Base-by-base conservation (phyloP, 257 asterid species). In the Lycium ferocissimum region DNA sequence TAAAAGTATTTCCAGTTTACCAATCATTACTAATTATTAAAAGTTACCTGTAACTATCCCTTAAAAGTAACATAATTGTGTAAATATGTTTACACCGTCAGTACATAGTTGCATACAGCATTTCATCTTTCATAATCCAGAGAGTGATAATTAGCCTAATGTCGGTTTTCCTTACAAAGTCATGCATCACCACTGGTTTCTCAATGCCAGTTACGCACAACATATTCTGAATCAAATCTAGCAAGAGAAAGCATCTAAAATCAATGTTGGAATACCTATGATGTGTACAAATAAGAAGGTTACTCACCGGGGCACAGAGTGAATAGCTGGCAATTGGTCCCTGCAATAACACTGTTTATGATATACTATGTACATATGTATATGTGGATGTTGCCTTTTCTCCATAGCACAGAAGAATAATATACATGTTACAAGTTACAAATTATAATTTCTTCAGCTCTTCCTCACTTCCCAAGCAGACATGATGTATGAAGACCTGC, bases 371-470 rank as follows among this genome's bases (percentile, higher is more conserved):
- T 13, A 7, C 81, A 75, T 20, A 51, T 75, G 14, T 6, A 7
- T 9, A 20, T 53, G 65, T 18, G n/a, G 43, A 75, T 49, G 43
- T 75, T 75, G 43, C 40, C 20, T 66, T 66, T 8, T 66, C 75
- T 14, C 17, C 47, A 35, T 13, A 26, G 17, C 71, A 26, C 40
- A 0, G 71, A 63, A 26, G 45, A 43, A 49, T 49, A 75, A 49
- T 75, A 75, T 22, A 75, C 81, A 47, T 22, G 61, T 37, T 76
- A 26, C 63, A 51, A 1, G 6, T 0, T 40, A 40, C 5, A 53
- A 63, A 53, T 53, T 54, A 22, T 78, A 33, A 53, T 78, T 78
- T 33, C 82, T 33, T 26, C 82, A 78, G 82, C 49, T 76, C 62
- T 35, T 75, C 20, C 7, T 11, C 9, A 51, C 62, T 75, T 26